phyloP scores from a whole-genome alignment of 768 basidiomycete species.

The Mrakia blollopis region DNA sequence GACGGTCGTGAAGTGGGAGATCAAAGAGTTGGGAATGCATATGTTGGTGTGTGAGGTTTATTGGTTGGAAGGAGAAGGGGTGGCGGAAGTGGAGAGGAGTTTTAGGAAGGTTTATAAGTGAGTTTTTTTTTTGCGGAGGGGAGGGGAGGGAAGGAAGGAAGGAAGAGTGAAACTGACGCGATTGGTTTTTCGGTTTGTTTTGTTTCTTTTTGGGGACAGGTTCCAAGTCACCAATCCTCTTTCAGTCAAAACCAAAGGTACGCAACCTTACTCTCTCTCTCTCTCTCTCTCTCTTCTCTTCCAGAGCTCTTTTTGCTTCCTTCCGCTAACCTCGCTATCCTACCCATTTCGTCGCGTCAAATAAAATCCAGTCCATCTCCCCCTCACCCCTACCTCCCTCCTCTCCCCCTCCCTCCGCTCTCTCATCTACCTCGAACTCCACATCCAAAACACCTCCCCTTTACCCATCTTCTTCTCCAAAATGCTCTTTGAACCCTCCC shows the following conservation, averaged over 20 bases:
- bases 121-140: slow-evolving; percentile 41
- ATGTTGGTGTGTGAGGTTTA: slow-evolving; percentile 78
- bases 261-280: not conserved
- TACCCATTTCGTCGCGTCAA: too few species aligned
- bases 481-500: slow-evolving; percentile 71
- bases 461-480: slow-evolving; percentile 71
- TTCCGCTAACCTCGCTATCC: not conserved
- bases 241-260: slow-evolving; percentile 82
- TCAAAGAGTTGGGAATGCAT: slow-evolving; percentile 89
- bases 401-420: slow-evolving; percentile 63
- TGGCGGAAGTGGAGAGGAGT: slow-evolving; percentile 50
- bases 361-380: slow-evolving; percentile 55
- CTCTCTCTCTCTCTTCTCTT: not conserved
- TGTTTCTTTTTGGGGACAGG: not conserved
- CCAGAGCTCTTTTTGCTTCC: not conserved
- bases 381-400: slow-evolving; percentile 66
- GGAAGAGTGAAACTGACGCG: too few species aligned
- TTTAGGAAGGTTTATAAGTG: slow-evolving; percentile 91
- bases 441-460: slow-evolving; percentile 80
- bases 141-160: not conserved
- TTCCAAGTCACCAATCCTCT: slow-evolving; percentile 84
- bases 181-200: not conserved
- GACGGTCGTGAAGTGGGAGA: slow-evolving; percentile 71
- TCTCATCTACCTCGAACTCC: slow-evolving; percentile 84
- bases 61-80: slow-evolving; percentile 60